A percentile compares a stretch with the other conserved stretches of the same genome.
phyloP scores from a whole-genome alignment of 345 rosid genomes.

The Eucalyptus victrix region DNA sequence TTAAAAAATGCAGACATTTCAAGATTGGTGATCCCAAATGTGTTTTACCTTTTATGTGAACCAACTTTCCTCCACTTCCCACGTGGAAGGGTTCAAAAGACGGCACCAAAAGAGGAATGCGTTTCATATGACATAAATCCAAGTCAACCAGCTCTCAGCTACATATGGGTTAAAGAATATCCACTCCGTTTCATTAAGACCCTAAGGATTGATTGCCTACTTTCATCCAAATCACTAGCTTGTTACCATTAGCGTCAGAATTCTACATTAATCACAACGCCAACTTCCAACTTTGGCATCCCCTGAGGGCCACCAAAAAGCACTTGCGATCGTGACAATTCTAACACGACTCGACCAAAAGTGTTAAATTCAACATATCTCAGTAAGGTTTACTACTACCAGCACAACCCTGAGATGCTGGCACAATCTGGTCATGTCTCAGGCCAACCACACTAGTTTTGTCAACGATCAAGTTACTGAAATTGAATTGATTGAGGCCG shows the following conservation, averaged over 20 bases:
- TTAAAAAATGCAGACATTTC: background rate
- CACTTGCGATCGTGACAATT: background rate
- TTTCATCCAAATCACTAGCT: background rate
- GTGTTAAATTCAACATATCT: background rate
- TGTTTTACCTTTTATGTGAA: background rate
- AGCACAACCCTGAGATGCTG: background rate
- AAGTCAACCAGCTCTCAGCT: background rate
- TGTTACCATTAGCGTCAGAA: background rate
- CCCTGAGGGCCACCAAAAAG: background rate
- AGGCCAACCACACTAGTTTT: background rate
- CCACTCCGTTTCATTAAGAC: background rate
- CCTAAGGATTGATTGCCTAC: background rate
- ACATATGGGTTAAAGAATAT: background rate
- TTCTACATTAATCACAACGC: background rate
- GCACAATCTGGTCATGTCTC: background rate
- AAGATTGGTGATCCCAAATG: background rate
- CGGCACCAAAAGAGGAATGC: background rate
- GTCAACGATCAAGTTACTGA: background rate
- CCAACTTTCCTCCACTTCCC: background rate
- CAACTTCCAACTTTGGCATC: background rate
- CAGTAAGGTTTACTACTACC: background rate
- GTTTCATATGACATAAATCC: background rate
- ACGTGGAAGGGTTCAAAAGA: background rate
- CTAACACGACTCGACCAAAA: background rate
- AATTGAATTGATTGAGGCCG: background rate